phyloP scores from a whole-genome alignment of 306 rosid genomes.

The Acacia crassicarpa region DNA sequence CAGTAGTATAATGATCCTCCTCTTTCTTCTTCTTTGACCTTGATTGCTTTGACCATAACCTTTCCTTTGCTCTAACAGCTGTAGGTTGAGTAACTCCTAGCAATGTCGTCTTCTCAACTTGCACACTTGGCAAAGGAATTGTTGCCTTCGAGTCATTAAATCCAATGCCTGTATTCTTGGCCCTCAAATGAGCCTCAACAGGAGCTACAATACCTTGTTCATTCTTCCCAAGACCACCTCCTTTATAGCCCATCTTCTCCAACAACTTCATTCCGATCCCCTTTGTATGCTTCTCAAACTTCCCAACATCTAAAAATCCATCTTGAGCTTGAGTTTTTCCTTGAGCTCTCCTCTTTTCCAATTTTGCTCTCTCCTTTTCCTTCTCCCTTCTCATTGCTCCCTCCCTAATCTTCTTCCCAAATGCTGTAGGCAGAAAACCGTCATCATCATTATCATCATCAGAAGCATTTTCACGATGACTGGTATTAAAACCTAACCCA shows the following conservation, averaged over 20 bases:
- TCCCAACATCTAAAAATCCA: slow-evolving; percentile 47
- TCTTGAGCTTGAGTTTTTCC: slow-evolving; percentile 28
- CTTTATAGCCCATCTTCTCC: slow-evolving; percentile 91
- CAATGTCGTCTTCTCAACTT: slow-evolving; percentile 45
- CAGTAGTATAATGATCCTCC: slow-evolving; percentile 58
- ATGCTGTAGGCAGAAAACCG: slow-evolving; percentile 65
- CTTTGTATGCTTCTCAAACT: slow-evolving; percentile 78
- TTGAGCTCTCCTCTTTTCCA: slow-evolving; percentile 53
- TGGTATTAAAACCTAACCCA: slow-evolving; percentile 54
- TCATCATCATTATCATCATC: slow-evolving; percentile 37
- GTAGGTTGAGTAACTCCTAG: slow-evolving; percentile 30
- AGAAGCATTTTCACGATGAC: slow-evolving; percentile 23
- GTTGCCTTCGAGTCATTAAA: slow-evolving; percentile 67
- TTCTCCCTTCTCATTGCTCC: slow-evolving; percentile 72
- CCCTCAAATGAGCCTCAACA: slow-evolving; percentile 74
- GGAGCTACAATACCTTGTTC: slow-evolving; percentile 86
- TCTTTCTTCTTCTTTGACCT: slow-evolving; percentile 46
- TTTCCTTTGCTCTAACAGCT: slow-evolving; percentile 47
- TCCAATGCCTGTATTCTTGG: slow-evolving; percentile 80
- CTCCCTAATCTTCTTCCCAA: slow-evolving; percentile 84
- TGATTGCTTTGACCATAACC: slow-evolving; percentile 60
- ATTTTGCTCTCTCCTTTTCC: slow-evolving; percentile 56
- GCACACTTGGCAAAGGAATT: slow-evolving; percentile 37
- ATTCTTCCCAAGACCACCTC: slow-evolving; percentile 94
- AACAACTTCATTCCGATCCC: slow-evolving; percentile 83